phyloP scores from a whole-genome alignment of 768 basidiomycete genomes.

The Boletus rex-veris region DNA sequence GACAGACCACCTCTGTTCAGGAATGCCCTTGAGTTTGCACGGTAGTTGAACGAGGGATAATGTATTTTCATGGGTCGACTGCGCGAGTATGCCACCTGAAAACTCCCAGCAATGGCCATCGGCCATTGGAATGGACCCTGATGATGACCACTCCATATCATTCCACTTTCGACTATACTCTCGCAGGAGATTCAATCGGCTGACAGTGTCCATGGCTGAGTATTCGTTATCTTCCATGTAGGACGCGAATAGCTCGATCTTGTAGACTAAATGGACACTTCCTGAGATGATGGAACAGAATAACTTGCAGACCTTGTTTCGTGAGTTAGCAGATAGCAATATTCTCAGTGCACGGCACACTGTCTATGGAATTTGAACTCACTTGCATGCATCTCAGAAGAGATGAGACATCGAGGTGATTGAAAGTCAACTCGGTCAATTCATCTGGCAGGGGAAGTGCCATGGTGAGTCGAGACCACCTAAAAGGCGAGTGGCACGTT shows the following conservation, averaged over 20 bases:
- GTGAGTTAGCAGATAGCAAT: background rate
- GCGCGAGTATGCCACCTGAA: conserved; percentile 33
- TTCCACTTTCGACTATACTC: conserved; percentile 31
- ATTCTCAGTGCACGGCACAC: background rate
- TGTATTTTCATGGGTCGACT: conserved; percentile 17
- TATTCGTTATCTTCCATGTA: conserved; percentile 24
- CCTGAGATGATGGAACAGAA: conserved; percentile 27
- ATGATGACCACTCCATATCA: conserved; percentile 19
- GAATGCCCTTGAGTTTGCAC: conserved; percentile 28
- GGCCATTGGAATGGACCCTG: conserved; percentile 10
- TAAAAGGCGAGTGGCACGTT: background rate
- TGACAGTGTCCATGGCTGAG: conserved; percentile 17
- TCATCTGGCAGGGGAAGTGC: conserved; percentile 30
- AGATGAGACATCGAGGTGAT: conserved; percentile 28
- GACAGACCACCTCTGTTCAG: conserved; percentile 26
- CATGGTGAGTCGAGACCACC: conserved; percentile 10
- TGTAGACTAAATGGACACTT: conserved; percentile 29
- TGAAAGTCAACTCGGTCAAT: conserved; percentile 22
- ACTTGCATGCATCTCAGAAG: conserved; percentile 29
- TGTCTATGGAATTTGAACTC: background rate
- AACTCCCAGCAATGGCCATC: conserved; percentile 33
- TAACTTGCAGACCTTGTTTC: conserved; percentile 29
- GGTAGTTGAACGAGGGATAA: conserved; percentile 29
- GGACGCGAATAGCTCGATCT: conserved; percentile 28
- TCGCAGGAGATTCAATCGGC: conserved; percentile 26